Percentiles rank a stretch among this genome's conserved stretches.
phyloP scores from a whole-genome alignment of 2,329 filamentous ascomycete genomes.

The Westerdykella ornata region DNA sequence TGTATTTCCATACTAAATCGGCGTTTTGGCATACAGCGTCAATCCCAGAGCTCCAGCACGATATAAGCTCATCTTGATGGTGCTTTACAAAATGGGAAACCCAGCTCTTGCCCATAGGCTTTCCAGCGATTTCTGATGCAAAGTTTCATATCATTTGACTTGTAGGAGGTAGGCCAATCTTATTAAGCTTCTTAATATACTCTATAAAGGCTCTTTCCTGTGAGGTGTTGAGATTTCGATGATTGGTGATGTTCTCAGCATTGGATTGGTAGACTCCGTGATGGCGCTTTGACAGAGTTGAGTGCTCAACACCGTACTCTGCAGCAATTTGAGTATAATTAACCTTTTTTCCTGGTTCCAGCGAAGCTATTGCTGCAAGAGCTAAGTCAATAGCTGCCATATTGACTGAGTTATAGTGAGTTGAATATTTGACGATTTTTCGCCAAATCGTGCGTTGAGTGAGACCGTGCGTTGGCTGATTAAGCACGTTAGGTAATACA shows the following conservation, averaged over 20 bases:
- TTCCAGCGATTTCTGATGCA: conserved; percentile 8
- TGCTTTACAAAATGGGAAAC: conserved; percentile 10
- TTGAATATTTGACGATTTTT: conserved; percentile 3
- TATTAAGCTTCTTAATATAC: conserved; percentile 13
- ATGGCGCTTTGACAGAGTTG: conserved; percentile 2
- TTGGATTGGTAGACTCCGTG: neutral
- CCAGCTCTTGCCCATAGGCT: conserved; percentile 10
- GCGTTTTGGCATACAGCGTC: conserved; percentile 14
- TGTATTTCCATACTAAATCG: conserved; percentile 14
- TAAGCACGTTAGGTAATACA: neutral
- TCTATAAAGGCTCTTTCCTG: conserved; percentile 13
- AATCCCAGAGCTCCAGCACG: conserved; percentile 10
- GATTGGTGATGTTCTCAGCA: neutral
- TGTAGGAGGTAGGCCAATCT: conserved; percentile 10
- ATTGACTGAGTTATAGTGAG: conserved; percentile 4
- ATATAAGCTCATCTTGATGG: conserved; percentile 7
- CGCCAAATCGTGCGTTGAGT: conserved; percentile 1
- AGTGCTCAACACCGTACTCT: conserved; percentile 5
- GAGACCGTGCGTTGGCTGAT: conserved; percentile 1
- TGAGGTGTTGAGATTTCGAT: conserved; percentile 2
- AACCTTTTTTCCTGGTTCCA: conserved; percentile 2
- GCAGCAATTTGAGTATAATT: conserved; percentile 3
- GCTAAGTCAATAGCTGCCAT: conserved; percentile 7
- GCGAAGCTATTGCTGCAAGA: conserved; percentile 4
- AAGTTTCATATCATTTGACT: conserved; percentile 12